Conservation (phyloP, 2,329 filamentous ascomycete genomes). For the Neopestalotiopsis sp. region DNA sequence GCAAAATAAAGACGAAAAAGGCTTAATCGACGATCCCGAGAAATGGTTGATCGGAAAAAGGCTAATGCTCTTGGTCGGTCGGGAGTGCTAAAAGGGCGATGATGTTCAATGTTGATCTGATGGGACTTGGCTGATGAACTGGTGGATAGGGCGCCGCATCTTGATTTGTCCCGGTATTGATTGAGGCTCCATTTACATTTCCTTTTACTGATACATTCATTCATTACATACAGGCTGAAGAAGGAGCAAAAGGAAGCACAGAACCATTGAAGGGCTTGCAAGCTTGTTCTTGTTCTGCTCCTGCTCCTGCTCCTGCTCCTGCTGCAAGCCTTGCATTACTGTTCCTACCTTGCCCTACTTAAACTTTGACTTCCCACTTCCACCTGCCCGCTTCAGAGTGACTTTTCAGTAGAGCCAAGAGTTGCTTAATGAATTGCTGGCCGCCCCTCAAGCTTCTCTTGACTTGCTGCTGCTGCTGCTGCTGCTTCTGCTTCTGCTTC, state of each 20-base stretch:
- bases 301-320: too few species aligned
- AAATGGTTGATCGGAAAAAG: background rate
- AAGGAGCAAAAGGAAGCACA: background rate
- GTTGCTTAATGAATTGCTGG: background rate
- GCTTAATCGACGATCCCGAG: background rate
- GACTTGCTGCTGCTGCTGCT: background rate
- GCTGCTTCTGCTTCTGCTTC: too few species aligned
- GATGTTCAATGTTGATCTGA: too few species aligned
- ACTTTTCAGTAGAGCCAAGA: background rate
- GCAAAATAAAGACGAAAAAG: background rate
- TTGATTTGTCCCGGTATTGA: constrained; percentile 15
- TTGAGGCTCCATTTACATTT: constrained; percentile 18
- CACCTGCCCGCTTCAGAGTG: constrained; percentile 1
- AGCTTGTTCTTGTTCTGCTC: too few species aligned
- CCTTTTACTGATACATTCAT: too few species aligned
- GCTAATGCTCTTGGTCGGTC: background rate
- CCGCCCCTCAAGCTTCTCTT: background rate
- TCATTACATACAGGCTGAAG: constrained; percentile 10
- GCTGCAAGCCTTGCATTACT: too few species aligned
- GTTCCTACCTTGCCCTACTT: background rate
- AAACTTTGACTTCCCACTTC: background rate
- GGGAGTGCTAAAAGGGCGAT: background rate
- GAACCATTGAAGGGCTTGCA: background rate
- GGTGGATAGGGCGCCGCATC: too few species aligned
- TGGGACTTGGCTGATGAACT: background rate